Base-by-base conservation (phyloP, 495 filamentous ascomycete genomes). In the Daldinia loculata region DNA sequence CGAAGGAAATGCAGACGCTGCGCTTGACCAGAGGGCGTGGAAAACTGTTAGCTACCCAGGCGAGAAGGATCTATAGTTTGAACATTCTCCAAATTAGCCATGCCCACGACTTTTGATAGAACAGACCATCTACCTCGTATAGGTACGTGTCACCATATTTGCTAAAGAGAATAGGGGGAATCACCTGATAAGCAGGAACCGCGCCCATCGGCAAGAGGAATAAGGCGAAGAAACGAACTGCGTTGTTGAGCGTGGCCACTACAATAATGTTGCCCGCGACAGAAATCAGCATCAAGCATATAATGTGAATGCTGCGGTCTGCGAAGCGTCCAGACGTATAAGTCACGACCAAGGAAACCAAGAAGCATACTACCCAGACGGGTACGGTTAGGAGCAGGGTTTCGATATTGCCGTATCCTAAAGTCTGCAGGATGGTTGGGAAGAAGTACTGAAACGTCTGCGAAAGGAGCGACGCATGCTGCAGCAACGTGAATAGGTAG, bases 31-130 rank as follows among this genome's bases (percentile, higher is more conserved):
- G 73, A 0, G 86, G 84, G 6, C 86, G 80, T 1, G 84, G 83
- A 32, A 87, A 82, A n/a, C 84, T 85, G 59, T 82, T 81, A 12
- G 82, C 82, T 1, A 84, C 79, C 87, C 86, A 89, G 8, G 83
- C 80, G 3, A 87, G 69, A 34, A 85, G 81, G 59, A 87, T 84
- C 67, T 82, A 80, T 53, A 67, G 66, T 69, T 52, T 30, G 5
- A 1, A 78, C 4, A 78, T 48, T 48, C 6, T 24, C 19, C 9
- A 22, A 48, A 24, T 48, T 6, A 48, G 43, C 43, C 43, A 48
- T 5, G 19, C 4, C 43, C 43, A 48, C 19, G 22, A 48, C 17
- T 48, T 24, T 48, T 11, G 9, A 0, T 48, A 11, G 19, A 48
- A 48, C 19, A 4, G 43, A 24, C 8, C 11, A 9, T 22, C 4